A percentile compares a stretch with the other conserved stretches of the same genome.
Evolutionary conservation across 768 basidiomycete genomes (phyloP).

Genomic region (Rhodotorula babjevae): DNA sequence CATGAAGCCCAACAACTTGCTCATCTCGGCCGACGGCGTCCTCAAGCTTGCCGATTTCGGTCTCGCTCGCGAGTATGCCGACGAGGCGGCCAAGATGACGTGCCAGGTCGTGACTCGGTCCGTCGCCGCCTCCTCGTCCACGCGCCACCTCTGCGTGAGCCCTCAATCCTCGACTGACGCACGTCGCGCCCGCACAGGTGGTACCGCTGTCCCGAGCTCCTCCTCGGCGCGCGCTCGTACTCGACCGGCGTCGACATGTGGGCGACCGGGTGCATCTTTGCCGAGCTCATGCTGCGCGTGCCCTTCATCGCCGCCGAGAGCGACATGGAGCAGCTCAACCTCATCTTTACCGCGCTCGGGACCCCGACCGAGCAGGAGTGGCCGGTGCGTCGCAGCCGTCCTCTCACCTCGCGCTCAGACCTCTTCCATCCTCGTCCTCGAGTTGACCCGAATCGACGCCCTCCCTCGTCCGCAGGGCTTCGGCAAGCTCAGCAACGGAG

Average conservation of each 20-base stretch:
- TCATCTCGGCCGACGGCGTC: conserved; percentile 81
- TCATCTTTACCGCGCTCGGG: conserved; percentile 86
- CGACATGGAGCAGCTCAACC: conserved; percentile 95
- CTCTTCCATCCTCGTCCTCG: too few relatives aligned
- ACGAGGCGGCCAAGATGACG: conserved; percentile 94
- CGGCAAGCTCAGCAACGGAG: conserved; percentile 81
- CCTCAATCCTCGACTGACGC: neutral
- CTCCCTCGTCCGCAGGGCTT: too few relatives aligned
- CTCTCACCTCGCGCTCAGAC: neutral
- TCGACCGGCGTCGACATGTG: conserved; percentile 89
- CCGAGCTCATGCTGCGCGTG: conserved; percentile 90
- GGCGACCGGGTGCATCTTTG: conserved; percentile 97
- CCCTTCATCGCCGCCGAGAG: conserved; percentile 93
- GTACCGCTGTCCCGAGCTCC: conserved; percentile 94
- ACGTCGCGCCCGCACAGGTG: conserved; percentile 59
- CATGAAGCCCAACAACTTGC: conserved; percentile 95
- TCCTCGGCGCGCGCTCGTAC: conserved; percentile 87
- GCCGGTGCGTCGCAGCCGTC: conserved; percentile 60
- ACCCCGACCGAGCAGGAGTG: conserved; percentile 96
- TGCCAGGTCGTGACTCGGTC: conserved; percentile 96
- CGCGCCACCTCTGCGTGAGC: neutral
- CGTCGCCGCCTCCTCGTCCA: conserved; percentile 32
- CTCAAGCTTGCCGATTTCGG: conserved; percentile 99
- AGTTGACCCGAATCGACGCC: too few relatives aligned
- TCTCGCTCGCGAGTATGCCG: conserved; percentile 90